Base-by-base conservation (phyloP, 306 rosid genomes). In the Senna siamea region DNA sequence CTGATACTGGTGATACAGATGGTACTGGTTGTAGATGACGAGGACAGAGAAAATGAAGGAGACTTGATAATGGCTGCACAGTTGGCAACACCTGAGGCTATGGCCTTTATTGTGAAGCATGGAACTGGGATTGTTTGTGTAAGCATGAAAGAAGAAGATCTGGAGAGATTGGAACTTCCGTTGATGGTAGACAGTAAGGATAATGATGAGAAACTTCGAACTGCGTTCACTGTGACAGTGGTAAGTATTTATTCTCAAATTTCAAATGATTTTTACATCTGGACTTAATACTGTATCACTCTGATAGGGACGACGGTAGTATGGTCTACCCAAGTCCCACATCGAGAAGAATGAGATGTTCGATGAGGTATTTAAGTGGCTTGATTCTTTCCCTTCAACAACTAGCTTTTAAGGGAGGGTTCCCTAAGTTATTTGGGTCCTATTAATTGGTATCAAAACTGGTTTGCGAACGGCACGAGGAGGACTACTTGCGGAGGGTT, bases 11-110 rank as follows among this genome's bases (percentile, higher is more conserved):
- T 38, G 66, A 52, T 70, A 83, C 90, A 92, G 98, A 77, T 88
- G 84, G 96, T 92, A 44, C 69, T 89, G 77, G 98, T 89, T 72
- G 98, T 92, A 10, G 98, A 92, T 11, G 98, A 88, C 3, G 98
- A 92, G 85, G 96, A 92, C 62, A 85, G 98, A 71, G 98, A 92
- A 82, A 92, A 92, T 70, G 98, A 89, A 81, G 98, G 98, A 83
- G 98, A 92, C 69, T 78, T 92, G 75, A 92, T 92, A 74, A 92
- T 92, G 98, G 96, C 96, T 7, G 93, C 98, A 23, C 76, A 89
- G 54, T 48, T 90, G 81, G 98, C 86, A 17, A 92, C 98, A 28
- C 90, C 98, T 13, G 92, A 92, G 75, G 98, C 98, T 76, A 89
- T 92, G 98, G 98, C 98, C 71, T 92, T 92, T 73, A 88, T 92